These are phyloP conservation scores for Leccinum fuscescens DNA, from an alignment of 1,284 basidiomycete species.

Conservation along the genomic window DNA sequence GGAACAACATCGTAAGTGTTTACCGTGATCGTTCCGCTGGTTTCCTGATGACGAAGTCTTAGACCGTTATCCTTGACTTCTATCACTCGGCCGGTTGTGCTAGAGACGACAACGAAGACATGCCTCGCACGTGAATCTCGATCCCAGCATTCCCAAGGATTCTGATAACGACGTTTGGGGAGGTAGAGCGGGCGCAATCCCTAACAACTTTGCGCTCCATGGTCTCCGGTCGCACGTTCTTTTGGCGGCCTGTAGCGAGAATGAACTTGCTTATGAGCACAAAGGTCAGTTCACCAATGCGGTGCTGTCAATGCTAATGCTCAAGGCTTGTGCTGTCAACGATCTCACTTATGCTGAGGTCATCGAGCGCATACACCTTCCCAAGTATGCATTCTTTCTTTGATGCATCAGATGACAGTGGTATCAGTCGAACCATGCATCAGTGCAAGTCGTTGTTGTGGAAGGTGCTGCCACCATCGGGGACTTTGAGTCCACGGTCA, in stretches of 20 bases:
- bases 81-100: slow-evolving; percentile 51
- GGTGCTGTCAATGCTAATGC: slow-evolving; percentile 16
- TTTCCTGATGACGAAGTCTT: not conserved
- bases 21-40: not conserved
- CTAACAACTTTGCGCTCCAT: too few species aligned
- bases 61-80: slow-evolving; percentile 56
- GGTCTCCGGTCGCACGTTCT: slow-evolving; percentile 45
- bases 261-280: slow-evolving; percentile 30
- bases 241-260: slow-evolving; percentile 52
- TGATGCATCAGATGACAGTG: too few species aligned
- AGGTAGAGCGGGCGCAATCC: too few species aligned
- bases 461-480: slow-evolving; percentile 7
- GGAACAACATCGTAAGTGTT: slow-evolving; percentile 48
- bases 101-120: slow-evolving; percentile 15
- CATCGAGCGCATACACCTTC: slow-evolving; percentile 9
- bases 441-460: not conserved
- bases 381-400: slow-evolving; percentile 5
- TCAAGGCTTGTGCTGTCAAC: not conserved
- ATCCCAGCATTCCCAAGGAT: too few species aligned
- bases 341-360: slow-evolving; percentile 18
- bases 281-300: slow-evolving; percentile 17
- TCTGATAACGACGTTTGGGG: too few species aligned
- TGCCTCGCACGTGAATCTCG: too few species aligned
- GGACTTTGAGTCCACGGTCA: slow-evolving; percentile 18
- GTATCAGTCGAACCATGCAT: too few species aligned